A percentile compares a stretch with the other conserved stretches of the same genome.
Evolutionary conservation across 2,329 filamentous ascomycete genomes (phyloP).

Genomic region (Fusarium vanettenii): DNA sequence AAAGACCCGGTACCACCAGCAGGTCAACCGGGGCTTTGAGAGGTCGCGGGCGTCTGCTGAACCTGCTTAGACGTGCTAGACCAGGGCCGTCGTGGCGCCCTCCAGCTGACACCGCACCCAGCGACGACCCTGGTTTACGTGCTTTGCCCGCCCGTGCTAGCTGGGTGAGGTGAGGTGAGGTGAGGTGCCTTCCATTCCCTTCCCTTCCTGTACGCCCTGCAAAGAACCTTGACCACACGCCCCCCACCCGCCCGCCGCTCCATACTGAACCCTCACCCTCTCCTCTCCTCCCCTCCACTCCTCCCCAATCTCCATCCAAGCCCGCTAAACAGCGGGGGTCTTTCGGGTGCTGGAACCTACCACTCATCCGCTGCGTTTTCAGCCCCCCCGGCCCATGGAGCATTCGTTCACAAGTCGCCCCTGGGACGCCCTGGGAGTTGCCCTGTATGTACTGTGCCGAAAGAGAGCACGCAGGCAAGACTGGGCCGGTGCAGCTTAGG

Average conservation of each 20-base stretch:
- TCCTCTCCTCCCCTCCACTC: constrained; percentile 21
- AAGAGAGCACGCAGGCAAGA: constrained; percentile 6
- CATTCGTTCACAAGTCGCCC: constrained; percentile 27
- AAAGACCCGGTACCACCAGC: constrained; percentile 20
- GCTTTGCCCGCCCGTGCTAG: constrained; percentile 31
- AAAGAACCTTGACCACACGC: neutral
- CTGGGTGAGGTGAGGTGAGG: neutral
- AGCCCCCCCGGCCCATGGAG: constrained; percentile 27
- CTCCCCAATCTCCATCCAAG: constrained; percentile 31
- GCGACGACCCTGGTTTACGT: constrained; percentile 34
- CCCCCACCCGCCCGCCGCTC: constrained; percentile 20
- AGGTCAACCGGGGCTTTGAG: constrained; percentile 21
- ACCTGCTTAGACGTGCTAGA: constrained; percentile 39
- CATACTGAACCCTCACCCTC: constrained; percentile 22
- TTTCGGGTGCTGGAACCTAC: constrained; percentile 34
- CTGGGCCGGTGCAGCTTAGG: neutral
- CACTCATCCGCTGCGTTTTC: constrained; percentile 29
- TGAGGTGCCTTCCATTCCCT: neutral
- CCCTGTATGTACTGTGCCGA: constrained; percentile 12
- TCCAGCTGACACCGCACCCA: constrained; percentile 44
- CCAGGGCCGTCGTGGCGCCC: constrained; percentile 44
- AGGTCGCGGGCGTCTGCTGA: constrained; percentile 34
- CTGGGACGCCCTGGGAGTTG: constrained; percentile 29
- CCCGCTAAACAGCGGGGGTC: constrained; percentile 31
- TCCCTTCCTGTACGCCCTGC: constrained; percentile 6